Evolutionary conservation across 805 yeast species (phyloP), one percentile per base, ranked within the genome.

Genomic region (Ogataea parapolymorpha): DNA sequence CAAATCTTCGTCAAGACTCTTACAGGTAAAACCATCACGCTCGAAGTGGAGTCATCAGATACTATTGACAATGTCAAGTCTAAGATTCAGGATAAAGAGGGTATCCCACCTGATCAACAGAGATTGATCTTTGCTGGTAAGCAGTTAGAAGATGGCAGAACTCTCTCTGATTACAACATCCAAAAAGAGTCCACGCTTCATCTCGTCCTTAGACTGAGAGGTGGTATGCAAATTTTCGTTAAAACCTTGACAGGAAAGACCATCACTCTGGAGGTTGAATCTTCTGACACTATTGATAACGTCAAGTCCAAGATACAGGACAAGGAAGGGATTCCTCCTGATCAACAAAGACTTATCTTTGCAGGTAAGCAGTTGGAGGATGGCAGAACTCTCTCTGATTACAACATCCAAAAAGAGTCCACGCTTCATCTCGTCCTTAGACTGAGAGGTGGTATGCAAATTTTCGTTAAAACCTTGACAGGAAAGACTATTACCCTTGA

Each of bases 401-500:
- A 67, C 67, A 66, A 67, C 64, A 67, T 66, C 34, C 71, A 67
- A 46, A 67, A 65, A 48, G 71, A 68, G 44, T 67, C 71, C 28
- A 67, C 70, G 18, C 46, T 62, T 3, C 65, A 62, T 51, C 55
- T 59, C 56, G 65, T 59, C 15, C 42, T 55, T 37, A 64, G 68
- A 63, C 45, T 63, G 47, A 61, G 71, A 67, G 71, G 72, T 62
- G 72, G 70, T 59, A 86, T 86, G 95, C 95, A 86, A 69, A 85
- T 86, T 65, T 86, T 86, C 66, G 95, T 86, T 62, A 85, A 86
- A 75, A 86, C 95, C 45, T 68, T 85, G 65, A 85, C 95, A 26
- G 95, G 89, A 78, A 82, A 82, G 79, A 84, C 95, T 70, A 89
- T 89, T 75, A 89, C 96, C 79, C 83, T 89, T 66, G 97, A 89